Base-by-base conservation (phyloP, 2,329 filamentous ascomycete genomes). In the Pseudocercospora crystallina region DNA sequence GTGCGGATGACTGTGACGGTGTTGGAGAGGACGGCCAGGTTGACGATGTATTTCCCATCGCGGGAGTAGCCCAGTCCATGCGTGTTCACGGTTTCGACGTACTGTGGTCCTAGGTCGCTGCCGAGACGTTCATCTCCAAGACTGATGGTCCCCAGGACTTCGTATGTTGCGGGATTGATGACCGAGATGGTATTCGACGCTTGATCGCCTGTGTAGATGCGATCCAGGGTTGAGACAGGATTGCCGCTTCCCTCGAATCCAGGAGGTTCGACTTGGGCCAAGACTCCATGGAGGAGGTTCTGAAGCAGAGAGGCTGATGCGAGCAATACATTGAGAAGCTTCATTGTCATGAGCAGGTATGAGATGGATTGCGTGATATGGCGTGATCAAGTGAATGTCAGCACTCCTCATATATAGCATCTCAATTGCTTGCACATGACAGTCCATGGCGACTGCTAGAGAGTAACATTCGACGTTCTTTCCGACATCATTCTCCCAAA, bases 1-100 rank as follows among this genome's bases (percentile, higher is more conserved):
- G 44, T 47, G 17, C 37, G 11, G 26, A 41, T 33, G 11, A 41
- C 44, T n/a, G 26, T 47, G 44, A 47, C 44, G 5, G 44, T 47
- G 15, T 47, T 47, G 3, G 35, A 47, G 8, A 47, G 13, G n/a
- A 13, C 30, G 11, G 13, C 13, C 5, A 35, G n/a, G 2, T 13
- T 20, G 10, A 37, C 31, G n/a, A 47, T 38, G 17, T 47, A 30
- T 40, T 38, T 47, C 5, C 34, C 43, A 17, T 47, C 43, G 10
- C 43, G 43, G 10, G 43, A 47, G 5, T 20, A 47, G 9, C 43
- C 43, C 8, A 47, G 33, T 4, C 43, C 33, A 47, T 47, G 43
- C 5, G 43, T 38, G n/a, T 47, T 47, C 9, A 47, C 34, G n/a
- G 43, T 20, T 10, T 30, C 14, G 15, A 38, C 43, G 14, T 47